phyloP scores from a whole-genome alignment of 495 filamentous ascomycete genomes.

The Hypomontagnella submonticulosa region DNA sequence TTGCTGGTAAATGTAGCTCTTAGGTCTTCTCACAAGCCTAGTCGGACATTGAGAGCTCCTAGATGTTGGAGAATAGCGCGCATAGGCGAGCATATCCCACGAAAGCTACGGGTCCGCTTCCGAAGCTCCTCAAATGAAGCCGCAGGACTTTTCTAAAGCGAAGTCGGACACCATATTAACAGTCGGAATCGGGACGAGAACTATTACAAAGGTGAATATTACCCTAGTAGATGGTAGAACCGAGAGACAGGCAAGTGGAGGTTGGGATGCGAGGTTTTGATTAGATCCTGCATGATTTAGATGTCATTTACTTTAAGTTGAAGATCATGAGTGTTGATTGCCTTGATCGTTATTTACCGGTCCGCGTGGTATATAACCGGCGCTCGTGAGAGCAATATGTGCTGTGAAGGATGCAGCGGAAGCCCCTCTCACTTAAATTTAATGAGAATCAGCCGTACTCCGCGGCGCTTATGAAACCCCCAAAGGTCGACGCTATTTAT shows the following conservation, averaged over 20 bases:
- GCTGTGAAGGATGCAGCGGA: slow-evolving; percentile 1
- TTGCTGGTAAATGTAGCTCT: background rate
- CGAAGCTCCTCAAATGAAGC: background rate
- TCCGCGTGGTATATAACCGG: slow-evolving; percentile 36
- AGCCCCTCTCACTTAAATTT: slow-evolving; percentile 28
- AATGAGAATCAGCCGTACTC: slow-evolving; percentile 9
- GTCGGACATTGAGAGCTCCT: background rate
- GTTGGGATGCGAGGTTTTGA: background rate
- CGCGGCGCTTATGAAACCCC: background rate
- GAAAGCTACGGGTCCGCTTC: no score
- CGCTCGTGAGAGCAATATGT: background rate
- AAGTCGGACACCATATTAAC: background rate
- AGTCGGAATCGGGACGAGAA: background rate
- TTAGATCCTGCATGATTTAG: slow-evolving; percentile 13
- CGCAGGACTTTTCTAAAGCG: background rate
- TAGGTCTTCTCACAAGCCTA: background rate
- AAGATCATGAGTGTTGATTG: slow-evolving; percentile 12
- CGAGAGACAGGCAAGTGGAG: background rate
- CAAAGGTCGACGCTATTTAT: background rate
- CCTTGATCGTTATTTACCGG: slow-evolving; percentile 21
- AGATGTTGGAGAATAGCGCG: background rate
- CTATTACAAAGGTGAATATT: background rate
- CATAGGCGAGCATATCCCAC: no score
- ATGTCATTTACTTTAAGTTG: slow-evolving; percentile 6
- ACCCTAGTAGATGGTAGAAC: slow-evolving; percentile 7